Evolutionary conservation across 73 alveolate species (phyloP), one percentile per base, ranked within the genome.

Genomic region (Breviolum minutum): DNA sequence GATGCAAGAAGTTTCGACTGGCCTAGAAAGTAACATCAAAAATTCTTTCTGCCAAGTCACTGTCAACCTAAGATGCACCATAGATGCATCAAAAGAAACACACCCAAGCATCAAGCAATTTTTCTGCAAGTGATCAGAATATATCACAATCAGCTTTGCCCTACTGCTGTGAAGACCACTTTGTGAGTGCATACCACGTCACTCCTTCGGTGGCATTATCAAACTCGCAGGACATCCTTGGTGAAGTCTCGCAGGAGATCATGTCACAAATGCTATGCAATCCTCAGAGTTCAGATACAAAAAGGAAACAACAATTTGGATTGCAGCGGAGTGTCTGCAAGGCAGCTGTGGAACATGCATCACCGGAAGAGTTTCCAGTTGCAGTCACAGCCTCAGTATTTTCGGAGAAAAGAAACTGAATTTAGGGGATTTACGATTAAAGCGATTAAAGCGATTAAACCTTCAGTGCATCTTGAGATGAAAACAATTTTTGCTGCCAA

Each of bases 331-430:
- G 89, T 13, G 89, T 80, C 89, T 80, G 89, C 89, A 80, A 80
- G 32, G 89, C 89, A 6, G 89, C 89, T 7, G 89, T 80, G 64
- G 89, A 80, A 29, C 89, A 80, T 40, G 89, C 68, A 40, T 80
- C 89, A 9, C 63, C 87, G 30, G 89, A 40, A 11, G 89, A 80
- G 89, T 80, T 80, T 64, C 69, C 89, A 13, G 68, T 80, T 14
- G 89, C 89, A 19, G 89, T 40, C 19, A 80, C 69, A 32, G 89
- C 89, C 89, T 80, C 10, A 10, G 1, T n/a, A 20, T 32, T 13
- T 30, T 16, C 8, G 81, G 10, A 30, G 12, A 71, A 20, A n/a
- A 20, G 81, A 71, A 20, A 11, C 19, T 17, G 10, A 8, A 20
- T 2, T 40, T 40, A n/a, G n/a, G n/a, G 54, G 54, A 40, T n/a